A percentile compares a stretch with the other conserved stretches of the same genome.
phyloP scores from a whole-genome alignment of 495 filamentous ascomycete genomes.

The Talaromyces wortmannii region DNA sequence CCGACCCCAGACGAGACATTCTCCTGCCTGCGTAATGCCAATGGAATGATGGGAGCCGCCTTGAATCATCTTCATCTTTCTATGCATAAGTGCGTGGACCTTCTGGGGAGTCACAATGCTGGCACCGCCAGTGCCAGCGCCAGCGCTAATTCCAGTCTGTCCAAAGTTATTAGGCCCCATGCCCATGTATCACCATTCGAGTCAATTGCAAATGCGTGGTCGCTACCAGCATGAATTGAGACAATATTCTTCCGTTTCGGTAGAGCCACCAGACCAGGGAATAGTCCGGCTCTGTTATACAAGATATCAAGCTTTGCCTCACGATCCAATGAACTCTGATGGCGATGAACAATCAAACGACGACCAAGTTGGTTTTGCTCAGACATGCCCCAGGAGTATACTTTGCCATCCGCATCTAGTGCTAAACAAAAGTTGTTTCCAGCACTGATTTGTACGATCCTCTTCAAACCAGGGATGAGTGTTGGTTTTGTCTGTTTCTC shows the following conservation, averaged over 20 bases:
- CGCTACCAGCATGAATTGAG: conserved; percentile 46
- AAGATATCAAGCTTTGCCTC: conserved; percentile 8
- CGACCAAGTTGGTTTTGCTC: conserved; percentile 61
- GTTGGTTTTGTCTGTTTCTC: conserved; percentile 40
- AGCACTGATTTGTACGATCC: conserved; percentile 47
- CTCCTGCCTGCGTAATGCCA: conserved; percentile 32
- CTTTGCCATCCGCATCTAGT: conserved; percentile 44
- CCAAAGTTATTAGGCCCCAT: conserved; percentile 85
- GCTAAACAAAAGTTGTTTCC: conserved; percentile 60
- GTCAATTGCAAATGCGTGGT: conserved; percentile 68
- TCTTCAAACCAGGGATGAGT: conserved; percentile 44
- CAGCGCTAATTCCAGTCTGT: conserved; percentile 64
- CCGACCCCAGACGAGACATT: conserved; percentile 39
- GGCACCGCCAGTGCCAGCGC: conserved; percentile 60
- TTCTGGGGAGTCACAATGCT: conserved; percentile 50
- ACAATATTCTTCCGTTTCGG: conserved; percentile 43
- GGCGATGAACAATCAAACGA: conserved; percentile 48
- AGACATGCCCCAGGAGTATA: conserved; percentile 58
- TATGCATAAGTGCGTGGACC: conserved; percentile 49
- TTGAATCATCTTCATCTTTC: conserved; percentile 36
- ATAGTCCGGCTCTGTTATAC: conserved; percentile 46
- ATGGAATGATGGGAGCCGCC: conserved; percentile 43
- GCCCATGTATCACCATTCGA: conserved; percentile 62
- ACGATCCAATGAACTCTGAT: conserved; percentile 24
- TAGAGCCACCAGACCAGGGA: conserved; percentile 63